A percentile compares a stretch with the other conserved stretches of the same genome.
These are phyloP conservation scores for Tylopilus subfusipes DNA, from an alignment of 768 basidiomycete genomes.

Conservation along the genomic window DNA sequence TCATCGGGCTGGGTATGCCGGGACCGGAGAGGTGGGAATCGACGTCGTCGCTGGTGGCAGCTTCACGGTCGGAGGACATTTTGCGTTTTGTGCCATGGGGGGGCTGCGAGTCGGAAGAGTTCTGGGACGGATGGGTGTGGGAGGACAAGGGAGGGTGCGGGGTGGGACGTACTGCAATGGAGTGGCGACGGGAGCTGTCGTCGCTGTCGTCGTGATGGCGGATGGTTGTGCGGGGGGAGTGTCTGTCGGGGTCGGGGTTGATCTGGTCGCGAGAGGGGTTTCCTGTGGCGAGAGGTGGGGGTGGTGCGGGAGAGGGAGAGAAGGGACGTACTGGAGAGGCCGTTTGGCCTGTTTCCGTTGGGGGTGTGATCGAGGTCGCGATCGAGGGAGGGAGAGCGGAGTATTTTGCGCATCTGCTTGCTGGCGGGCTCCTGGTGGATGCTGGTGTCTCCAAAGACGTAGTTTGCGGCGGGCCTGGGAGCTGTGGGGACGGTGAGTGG, in stretches of 20 bases:
- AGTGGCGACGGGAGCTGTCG: conserved; percentile 66
- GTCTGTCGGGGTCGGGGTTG: conserved; percentile 28
- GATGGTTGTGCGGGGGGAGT: conserved; percentile 25
- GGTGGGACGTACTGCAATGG: conserved; percentile 54
- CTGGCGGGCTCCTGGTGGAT: conserved; percentile 36
- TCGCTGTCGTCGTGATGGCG: conserved; percentile 54
- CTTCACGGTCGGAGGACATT: conserved; percentile 66
- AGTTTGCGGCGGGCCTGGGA: conserved; percentile 62
- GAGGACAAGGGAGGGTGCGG: neutral
- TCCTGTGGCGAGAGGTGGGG: conserved; percentile 25
- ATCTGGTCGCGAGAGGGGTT: conserved; percentile 17
- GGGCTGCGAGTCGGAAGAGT: conserved; percentile 38
- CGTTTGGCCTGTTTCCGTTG: conserved; percentile 21
- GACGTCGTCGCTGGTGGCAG: conserved; percentile 54
- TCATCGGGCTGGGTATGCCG: conserved; percentile 59
- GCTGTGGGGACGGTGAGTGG: conserved; percentile 34
- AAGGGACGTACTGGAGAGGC: conserved; percentile 21
- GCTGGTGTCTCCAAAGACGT: conserved; percentile 61
- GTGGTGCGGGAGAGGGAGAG: conserved; percentile 7
- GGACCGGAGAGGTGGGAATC: conserved; percentile 68
- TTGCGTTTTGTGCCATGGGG: conserved; percentile 77
- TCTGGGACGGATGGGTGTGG: conserved; percentile 19
- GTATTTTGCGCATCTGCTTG: conserved; percentile 49
- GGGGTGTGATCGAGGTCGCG: conserved; percentile 27
- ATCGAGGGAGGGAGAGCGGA: conserved; percentile 56